These are phyloP conservation scores for Candida germanica DNA, from an alignment of 805 yeast genomes.

Conservation along the genomic window DNA sequence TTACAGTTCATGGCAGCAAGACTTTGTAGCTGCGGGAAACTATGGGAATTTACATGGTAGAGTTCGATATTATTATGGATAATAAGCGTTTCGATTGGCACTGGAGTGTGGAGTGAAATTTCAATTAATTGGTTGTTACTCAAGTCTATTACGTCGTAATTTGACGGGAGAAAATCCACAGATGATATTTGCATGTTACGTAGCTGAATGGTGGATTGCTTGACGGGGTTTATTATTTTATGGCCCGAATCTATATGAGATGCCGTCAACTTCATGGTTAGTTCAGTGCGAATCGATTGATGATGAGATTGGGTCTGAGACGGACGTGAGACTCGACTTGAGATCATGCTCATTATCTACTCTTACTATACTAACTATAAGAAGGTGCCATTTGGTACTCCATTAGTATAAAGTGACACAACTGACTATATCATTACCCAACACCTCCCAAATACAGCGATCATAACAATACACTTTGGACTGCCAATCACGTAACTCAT, in stretches of 20 bases:
- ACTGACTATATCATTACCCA: constrained; percentile 20
- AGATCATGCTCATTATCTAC: too few relatives aligned
- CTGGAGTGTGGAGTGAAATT: constrained; percentile 48
- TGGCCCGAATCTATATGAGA: constrained; percentile 29
- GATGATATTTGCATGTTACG: constrained; percentile 30
- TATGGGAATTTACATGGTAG: constrained; percentile 4
- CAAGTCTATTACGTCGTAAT: constrained; percentile 60
- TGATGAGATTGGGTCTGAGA: too few relatives aligned
- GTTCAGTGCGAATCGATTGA: background rate
- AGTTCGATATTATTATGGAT: constrained; percentile 55
- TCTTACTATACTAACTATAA: too few relatives aligned
- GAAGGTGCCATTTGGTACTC: too few relatives aligned
- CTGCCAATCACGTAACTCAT: constrained; percentile 37
- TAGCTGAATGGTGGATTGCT: constrained; percentile 32
- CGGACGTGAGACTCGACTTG: too few relatives aligned
- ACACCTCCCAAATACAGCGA: constrained; percentile 42
- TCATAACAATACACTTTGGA: constrained; percentile 38
- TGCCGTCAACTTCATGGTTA: constrained; percentile 34
- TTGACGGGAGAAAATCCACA: constrained; percentile 36
- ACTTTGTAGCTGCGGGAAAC: constrained; percentile 5
- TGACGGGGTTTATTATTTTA: constrained; percentile 32
- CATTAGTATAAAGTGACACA: constrained; percentile 11
- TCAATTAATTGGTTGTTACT: constrained; percentile 68
- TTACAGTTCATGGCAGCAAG: constrained; percentile 10
- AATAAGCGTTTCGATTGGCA: constrained; percentile 52